Percentiles rank a stretch among this genome's conserved stretches.
phyloP scores from a whole-genome alignment of 371 early-diverging fungal genomes.

The Phascolomyces articulosus region DNA sequence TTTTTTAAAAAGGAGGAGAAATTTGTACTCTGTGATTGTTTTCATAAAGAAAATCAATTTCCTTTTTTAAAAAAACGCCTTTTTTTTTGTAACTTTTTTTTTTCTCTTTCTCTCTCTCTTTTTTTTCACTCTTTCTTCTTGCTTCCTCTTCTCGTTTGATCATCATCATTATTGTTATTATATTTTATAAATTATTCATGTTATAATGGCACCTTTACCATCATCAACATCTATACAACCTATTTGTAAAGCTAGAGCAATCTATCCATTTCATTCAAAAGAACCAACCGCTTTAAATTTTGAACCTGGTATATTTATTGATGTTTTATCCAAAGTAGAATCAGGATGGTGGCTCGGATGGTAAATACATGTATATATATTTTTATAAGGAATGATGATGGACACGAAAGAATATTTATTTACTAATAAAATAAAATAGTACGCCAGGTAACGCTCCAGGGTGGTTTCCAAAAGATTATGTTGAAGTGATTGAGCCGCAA shows the following conservation, averaged over 20 bases:
- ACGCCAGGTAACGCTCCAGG: slow-evolving; percentile 62
- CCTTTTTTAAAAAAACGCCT: not conserved
- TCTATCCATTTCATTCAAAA: slow-evolving; percentile 35
- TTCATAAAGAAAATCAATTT: too few species aligned
- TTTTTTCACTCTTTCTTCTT: slow-evolving; percentile 6
- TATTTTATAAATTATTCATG: not conserved
- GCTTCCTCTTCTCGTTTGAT: too few species aligned
- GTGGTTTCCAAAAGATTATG: slow-evolving; percentile 93
- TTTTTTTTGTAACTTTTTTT: not conserved
- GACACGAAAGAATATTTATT: not conserved
- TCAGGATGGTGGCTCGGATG: slow-evolving; percentile 94
- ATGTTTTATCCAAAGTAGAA: slow-evolving; percentile 79
- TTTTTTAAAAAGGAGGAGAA: too few species aligned
- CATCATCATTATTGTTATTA: too few species aligned
- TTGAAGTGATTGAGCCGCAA: slow-evolving; percentile 49
- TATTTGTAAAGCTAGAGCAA: slow-evolving; percentile 12
- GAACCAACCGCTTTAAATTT: slow-evolving; percentile 77
- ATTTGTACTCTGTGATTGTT: too few species aligned
- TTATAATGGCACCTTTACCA: not conserved
- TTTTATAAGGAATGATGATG: slow-evolving; percentile 12
- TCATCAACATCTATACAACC: not conserved
- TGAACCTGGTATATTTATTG: slow-evolving; percentile 77
- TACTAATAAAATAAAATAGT: not conserved
- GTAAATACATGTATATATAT: slow-evolving; percentile 18
- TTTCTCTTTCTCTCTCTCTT: slow-evolving; percentile 3